These are phyloP conservation scores for Bocquillonia castaneifolia DNA, from an alignment of 441 rosid genomes.

Conservation along the genomic window DNA sequence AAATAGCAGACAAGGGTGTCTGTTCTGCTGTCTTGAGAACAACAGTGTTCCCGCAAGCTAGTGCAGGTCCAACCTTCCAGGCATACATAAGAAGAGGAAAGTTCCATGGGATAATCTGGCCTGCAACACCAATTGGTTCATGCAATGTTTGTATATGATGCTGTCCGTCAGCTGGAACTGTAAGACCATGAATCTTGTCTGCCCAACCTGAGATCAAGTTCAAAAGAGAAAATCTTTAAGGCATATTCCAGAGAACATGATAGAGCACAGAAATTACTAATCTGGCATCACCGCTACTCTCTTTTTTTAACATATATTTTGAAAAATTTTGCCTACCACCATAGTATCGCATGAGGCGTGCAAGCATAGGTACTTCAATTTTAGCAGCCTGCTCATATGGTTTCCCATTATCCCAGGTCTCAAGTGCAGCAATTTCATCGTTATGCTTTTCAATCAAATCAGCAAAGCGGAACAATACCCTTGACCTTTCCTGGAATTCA, in stretches of 20 bases:
- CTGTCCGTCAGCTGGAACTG: conserved; percentile 51
- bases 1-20: conserved; percentile 56
- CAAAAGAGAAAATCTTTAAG: conserved; percentile 6
- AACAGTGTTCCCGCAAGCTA: conserved; percentile 55
- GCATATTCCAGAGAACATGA: background rate
- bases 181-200: conserved; percentile 62
- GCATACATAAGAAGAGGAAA: conserved; percentile 57
- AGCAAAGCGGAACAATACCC: conserved; percentile 61
- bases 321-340: conserved; percentile 56
- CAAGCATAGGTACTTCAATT: conserved; percentile 59
- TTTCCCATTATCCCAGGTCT: conserved; percentile 93
- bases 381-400: conserved; percentile 61
- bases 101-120: conserved; percentile 63
- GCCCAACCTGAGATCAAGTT: conserved; percentile 53
- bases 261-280: background rate
- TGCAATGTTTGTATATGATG: conserved; percentile 53
- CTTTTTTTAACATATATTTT: background rate
- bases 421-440: conserved; percentile 72
- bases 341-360: conserved; percentile 71
- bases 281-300: background rate
- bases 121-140: conserved; percentile 63
- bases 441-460: conserved; percentile 84
- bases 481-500: conserved; percentile 68
- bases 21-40: conserved; percentile 59
- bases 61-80: conserved; percentile 62